Base-by-base conservation (phyloP, 164 flowering plant species). In the Euptelea pleiosperma region DNA sequence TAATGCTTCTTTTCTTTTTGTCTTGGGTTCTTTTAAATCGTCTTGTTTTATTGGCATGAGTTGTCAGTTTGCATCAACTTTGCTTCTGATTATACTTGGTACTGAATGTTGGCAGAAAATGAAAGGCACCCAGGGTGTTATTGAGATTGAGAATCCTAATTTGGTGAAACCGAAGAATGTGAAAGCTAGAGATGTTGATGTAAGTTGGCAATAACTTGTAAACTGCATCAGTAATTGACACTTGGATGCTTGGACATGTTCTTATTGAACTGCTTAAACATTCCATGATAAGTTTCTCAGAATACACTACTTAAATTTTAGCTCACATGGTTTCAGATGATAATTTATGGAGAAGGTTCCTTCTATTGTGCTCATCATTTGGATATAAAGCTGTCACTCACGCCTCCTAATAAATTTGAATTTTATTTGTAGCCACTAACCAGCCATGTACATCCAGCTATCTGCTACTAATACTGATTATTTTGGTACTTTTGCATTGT, bases 101-200 rank as follows among this genome's bases (percentile, higher is more conserved):
- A 9, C 24, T 19, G 22, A 22, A 61, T 43, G 45, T 57, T 47
- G 25, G 69, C 80, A 84, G 83, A 87, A 82, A 72, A 64, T 62
- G 64, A 90, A 90, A 65, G 97, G 96, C 25, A 74, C 84, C 14
- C 70, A 86, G 64, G 89, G 96, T 53, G 35, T 91, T 48, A 91
- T 91, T 57, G 76, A 87, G 75, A 79, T 91, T 60, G 81, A 86
- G 36, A 91, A 91, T 71, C 97, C 97, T 46, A 91, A 87, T 74
- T 59, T 87, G 73, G 91, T 66, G 10, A 86, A 84, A 72, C 65
- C 77, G 19, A 91, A 86, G 80, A 84, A 62, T 55, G 5, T 87
- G 80, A 91, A 84, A 80, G 97, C 97, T 30, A 86, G 65, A 59
- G 80, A 89, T 71, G 62, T 74, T 64, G 96, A 89, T 73, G 93